Evolutionary conservation across 1,284 basidiomycete species (phyloP).

Genomic region (Trametes hirsuta): DNA sequence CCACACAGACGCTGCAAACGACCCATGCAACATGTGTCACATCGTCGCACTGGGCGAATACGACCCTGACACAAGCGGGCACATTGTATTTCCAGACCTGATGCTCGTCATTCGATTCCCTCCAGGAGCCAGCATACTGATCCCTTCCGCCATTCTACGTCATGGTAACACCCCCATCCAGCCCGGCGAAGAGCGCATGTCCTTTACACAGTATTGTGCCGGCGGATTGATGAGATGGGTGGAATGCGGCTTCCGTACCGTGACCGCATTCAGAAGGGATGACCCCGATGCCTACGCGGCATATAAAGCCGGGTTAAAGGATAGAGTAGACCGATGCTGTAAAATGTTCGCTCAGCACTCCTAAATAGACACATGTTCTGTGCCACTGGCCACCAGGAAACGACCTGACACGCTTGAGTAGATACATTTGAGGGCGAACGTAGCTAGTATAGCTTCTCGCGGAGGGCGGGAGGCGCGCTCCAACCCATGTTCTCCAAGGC

Average conservation of each 20-base stretch:
- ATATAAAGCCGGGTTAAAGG: no score
- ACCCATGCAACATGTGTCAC: background rate
- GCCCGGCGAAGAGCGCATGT: background rate
- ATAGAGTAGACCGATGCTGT: no score
- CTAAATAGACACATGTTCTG: no score
- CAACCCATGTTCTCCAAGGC: no score
- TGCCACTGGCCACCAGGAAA: no score
- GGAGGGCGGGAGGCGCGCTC: no score
- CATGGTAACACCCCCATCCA: background rate
- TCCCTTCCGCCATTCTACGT: background rate
- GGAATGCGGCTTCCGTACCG: background rate
- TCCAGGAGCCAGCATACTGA: background rate
- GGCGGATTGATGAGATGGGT: slow-evolving; percentile 1
- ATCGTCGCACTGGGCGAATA: background rate
- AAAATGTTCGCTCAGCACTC: no score
- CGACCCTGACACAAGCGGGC: background rate
- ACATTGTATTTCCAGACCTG: background rate
- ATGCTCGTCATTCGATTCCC: background rate
- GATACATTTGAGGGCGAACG: no score
- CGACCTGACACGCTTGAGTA: no score
- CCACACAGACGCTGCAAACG: background rate
- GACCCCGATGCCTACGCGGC: background rate
- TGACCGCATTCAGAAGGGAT: background rate
- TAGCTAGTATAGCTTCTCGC: no score
- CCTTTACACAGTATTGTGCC: slow-evolving; percentile 3